A percentile compares a stretch with the other conserved stretches of the same genome.
Evolutionary conservation across 495 filamentous ascomycete species (phyloP).

Genomic region (Penicillium maclennaniae): DNA sequence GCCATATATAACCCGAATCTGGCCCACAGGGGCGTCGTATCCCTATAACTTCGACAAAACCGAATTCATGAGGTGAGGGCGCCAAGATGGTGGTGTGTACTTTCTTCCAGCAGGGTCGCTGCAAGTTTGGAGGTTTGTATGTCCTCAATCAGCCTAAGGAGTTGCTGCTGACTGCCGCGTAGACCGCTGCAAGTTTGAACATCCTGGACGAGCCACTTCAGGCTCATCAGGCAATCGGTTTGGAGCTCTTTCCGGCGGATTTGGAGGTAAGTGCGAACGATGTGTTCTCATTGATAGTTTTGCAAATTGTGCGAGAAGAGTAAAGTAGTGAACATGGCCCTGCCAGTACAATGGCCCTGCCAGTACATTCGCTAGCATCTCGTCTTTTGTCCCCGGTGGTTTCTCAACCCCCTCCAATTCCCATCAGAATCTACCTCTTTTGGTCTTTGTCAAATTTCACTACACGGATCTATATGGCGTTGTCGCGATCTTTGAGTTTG

Average conservation of each 20-base stretch:
- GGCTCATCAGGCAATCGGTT: constrained; percentile 41
- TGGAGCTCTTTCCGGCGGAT: constrained; percentile 35
- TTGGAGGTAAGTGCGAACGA: constrained; percentile 31
- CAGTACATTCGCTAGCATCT: neutral
- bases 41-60: neutral
- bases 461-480: neutral
- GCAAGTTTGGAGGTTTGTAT: constrained; percentile 62
- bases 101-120: constrained; percentile 69
- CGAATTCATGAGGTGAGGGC: constrained; percentile 1
- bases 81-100: constrained; percentile 59
- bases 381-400: neutral
- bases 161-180: constrained; percentile 10
- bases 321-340: neutral
- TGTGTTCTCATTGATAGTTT: neutral
- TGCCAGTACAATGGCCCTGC: neutral
- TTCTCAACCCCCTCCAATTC: neutral
- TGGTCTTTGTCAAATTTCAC: neutral
- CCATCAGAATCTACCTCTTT: neutral
- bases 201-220: constrained; percentile 38
- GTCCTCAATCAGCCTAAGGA: neutral
- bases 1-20: neutral
- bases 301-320: neutral
- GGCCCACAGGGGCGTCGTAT: neutral
- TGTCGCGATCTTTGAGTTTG: neutral
- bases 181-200: constrained; percentile 56